Percentiles rank a stretch among this genome's conserved stretches.
Evolutionary conservation across 768 basidiomycete genomes (phyloP).

Genomic region (Phylloporus scabripes): DNA sequence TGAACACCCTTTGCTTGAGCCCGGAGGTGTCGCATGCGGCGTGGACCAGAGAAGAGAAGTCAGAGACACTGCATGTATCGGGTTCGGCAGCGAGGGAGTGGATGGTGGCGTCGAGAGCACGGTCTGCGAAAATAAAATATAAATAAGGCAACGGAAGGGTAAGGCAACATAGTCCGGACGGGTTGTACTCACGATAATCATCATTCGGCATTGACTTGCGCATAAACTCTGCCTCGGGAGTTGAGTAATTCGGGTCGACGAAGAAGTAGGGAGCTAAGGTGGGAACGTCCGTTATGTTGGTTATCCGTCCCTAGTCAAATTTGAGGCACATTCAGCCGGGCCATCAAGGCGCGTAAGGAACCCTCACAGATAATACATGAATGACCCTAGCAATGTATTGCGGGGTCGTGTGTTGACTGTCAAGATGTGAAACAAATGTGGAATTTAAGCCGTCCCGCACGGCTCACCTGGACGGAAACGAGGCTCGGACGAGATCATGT

Average conservation of each 20-base stretch:
- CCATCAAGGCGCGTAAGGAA: neutral
- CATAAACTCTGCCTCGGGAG: constrained; percentile 54
- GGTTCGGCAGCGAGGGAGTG: constrained; percentile 1
- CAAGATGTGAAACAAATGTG: neutral
- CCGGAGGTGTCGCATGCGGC: constrained; percentile 37
- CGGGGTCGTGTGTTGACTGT: constrained; percentile 44
- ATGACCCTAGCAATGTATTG: constrained; percentile 64
- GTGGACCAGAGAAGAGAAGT: constrained; percentile 38
- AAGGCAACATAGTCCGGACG: neutral
- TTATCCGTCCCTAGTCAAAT: constrained; percentile 53
- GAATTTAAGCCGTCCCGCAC: neutral
- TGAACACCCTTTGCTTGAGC: constrained; percentile 48
- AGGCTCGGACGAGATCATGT: constrained; percentile 45
- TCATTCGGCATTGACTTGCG: constrained; percentile 35
- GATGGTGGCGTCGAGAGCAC: constrained; percentile 5
- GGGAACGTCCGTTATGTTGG: constrained; percentile 68
- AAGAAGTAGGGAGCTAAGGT: constrained; percentile 74
- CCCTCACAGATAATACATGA: constrained; percentile 49
- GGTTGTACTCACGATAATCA: constrained; percentile 39
- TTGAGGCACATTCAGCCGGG: neutral
- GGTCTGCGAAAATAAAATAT: constrained; percentile 4
- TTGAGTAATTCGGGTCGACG: constrained; percentile 53
- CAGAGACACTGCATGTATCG: constrained; percentile 3
- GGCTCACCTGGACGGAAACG: constrained; percentile 54
- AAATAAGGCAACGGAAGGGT: neutral